Evolutionary conservation across 2,329 filamentous ascomycete genomes (phyloP), one percentile per base, ranked within the genome.

Genomic region (Fusarium buxicola): DNA sequence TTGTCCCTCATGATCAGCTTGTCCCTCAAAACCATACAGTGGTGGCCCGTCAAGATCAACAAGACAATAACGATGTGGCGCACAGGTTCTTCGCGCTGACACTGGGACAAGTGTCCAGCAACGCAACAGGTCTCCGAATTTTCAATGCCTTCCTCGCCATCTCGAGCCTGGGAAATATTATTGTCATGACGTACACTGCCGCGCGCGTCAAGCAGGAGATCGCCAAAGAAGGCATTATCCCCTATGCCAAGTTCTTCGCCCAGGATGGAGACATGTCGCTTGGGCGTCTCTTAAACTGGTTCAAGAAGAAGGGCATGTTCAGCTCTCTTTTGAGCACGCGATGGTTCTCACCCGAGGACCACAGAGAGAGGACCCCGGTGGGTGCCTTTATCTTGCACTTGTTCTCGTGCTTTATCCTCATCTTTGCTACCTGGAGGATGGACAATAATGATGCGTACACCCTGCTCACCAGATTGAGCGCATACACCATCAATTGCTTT

Each of bases 151-250:
- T 87, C 36, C 75, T 85, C 7, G 83, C 84, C 4, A 72, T 87
- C 24, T 84, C 81, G 3, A 82, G 79, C 21, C 76, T 86, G 44
- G 84, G 84, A 0, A 86, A 87, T 65, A 81, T 87, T 36, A 76
- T 86, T 11, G 81, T 83, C 16, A 84, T 83, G 73, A 87, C 84
- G 1, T 87, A 84, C 61, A 84, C 82, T 0, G 80, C 82, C 8
- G 78, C 83, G 3, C 76, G 83, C 58, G 80, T 87, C 15, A 86
- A 87, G 68, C 84, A 87, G 66, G 84, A 87, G 66, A 85, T 87
- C 38, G 85, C 84, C 8, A 86, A 87, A 65, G 82, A 86, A 68
- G 84, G 84, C 1, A 79, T 86, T 48, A 72, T 86, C 3, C 83
- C 83, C 0, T 83, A 74, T 49, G 77, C 81, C 4, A 76, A 77